Conservation (phyloP, 257 asterid genomes). For the Penstemon davidsonii region DNA sequence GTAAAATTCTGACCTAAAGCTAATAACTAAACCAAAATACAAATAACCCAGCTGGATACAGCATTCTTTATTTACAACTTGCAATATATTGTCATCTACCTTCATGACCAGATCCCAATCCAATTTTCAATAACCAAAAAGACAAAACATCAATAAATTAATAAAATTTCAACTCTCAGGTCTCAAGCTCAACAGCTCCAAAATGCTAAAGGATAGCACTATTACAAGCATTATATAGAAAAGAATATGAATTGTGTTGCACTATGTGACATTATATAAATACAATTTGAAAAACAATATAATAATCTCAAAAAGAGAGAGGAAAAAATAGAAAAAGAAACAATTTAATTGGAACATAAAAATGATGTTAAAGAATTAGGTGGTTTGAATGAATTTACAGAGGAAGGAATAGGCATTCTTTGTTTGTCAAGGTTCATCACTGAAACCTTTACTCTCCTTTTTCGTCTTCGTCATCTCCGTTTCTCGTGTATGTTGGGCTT, state of each 20-base stretch:
- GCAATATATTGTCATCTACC: not conserved
- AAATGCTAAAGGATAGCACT: not conserved
- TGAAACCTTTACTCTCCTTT: slow-evolving; percentile 42
- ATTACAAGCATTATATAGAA: not conserved
- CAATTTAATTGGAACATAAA: slow-evolving; percentile 3
- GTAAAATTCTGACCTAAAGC: not conserved
- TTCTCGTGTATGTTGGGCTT: slow-evolving; percentile 71
- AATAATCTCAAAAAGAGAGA: not conserved
- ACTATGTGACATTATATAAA: not conserved
- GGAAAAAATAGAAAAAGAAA: not conserved
- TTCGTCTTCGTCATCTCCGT: slow-evolving; percentile 56
- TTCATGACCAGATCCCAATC: not conserved
- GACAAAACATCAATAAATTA: not conserved
- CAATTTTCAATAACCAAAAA: not conserved
- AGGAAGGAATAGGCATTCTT: not conserved
- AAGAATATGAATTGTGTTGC: slow-evolving; percentile 16
- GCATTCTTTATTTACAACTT: not conserved
- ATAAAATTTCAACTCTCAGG: not conserved
- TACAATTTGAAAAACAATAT: not conserved
- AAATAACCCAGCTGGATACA: slow-evolving; percentile 14
- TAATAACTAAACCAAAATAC: not conserved
- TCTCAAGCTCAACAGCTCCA: slow-evolving; percentile 3
- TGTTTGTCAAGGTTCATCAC: slow-evolving; percentile 26
- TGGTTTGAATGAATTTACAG: slow-evolving; percentile 1
- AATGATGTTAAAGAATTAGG: slow-evolving; percentile 29